A percentile compares a stretch with the other conserved stretches of the same genome.
These are phyloP conservation scores for Cucurbita moschata DNA, from an alignment of 306 rosid species.

Conservation along the genomic window DNA sequence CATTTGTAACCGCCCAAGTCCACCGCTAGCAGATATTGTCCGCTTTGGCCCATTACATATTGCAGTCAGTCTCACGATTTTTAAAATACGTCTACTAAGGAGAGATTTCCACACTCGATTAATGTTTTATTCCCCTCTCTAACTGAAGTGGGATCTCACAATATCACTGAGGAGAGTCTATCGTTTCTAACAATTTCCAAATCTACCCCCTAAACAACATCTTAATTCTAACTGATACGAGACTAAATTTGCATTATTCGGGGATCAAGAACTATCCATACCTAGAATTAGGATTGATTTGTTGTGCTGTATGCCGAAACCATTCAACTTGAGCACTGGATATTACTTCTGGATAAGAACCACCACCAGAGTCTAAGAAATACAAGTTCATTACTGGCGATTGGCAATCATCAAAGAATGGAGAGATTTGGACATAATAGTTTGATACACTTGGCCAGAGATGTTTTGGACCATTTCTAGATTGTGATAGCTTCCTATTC, in stretches of 20 bases:
- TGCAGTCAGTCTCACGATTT: no score
- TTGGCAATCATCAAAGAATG: constrained; percentile 17
- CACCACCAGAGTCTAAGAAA: constrained; percentile 93
- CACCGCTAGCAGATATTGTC: no score
- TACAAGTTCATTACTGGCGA: constrained; percentile 51
- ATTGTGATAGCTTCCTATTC: constrained; percentile 27
- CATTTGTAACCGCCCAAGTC: no score
- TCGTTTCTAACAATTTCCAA: background rate
- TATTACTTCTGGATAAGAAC: constrained; percentile 68
- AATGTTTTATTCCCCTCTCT: no score
- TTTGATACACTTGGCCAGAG: constrained; percentile 86
- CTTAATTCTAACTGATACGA: background rate
- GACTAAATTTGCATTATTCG: background rate
- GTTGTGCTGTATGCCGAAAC: constrained; percentile 36
- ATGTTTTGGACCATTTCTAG: constrained; percentile 44
- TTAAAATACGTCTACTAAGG: no score
- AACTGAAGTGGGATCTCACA: no score
- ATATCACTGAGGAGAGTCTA: background rate
- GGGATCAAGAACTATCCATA: constrained; percentile 1
- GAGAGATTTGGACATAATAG: constrained; percentile 41
- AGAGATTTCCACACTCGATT: no score
- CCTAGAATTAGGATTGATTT: constrained; percentile 54
- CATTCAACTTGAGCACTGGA: constrained; percentile 56
- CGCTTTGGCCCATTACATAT: no score
- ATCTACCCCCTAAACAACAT: no score